A percentile compares a stretch with the other conserved stretches of the same genome.
Conservation (phyloP, 2,329 filamentous ascomycete species). For the Malbranchea cinnamomea region DNA sequence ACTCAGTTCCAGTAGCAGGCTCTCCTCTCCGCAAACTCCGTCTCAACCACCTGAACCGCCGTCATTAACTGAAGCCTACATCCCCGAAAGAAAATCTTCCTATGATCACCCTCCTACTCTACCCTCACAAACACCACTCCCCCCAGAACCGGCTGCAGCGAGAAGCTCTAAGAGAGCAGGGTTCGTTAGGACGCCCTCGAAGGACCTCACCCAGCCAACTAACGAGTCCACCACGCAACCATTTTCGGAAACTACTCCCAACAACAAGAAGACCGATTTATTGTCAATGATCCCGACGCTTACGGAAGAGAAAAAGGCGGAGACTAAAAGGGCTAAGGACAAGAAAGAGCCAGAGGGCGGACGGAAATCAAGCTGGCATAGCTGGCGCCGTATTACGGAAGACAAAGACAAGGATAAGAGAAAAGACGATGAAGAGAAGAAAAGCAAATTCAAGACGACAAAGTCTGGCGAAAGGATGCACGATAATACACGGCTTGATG, state of each 20-base stretch:
- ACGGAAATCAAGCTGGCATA: slow-evolving; percentile 60
- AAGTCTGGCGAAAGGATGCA: slow-evolving; percentile 42
- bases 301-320: slow-evolving; percentile 55
- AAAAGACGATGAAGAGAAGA: slow-evolving; percentile 45
- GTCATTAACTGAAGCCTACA: slow-evolving; percentile 17
- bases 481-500: slow-evolving; percentile 70
- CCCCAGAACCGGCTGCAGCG: slow-evolving; percentile 12
- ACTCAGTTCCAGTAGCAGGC: too few species aligned
- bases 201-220: slow-evolving; percentile 36
- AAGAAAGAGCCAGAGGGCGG: slow-evolving; percentile 59
- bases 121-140: slow-evolving; percentile 25
- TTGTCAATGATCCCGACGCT: slow-evolving; percentile 69
- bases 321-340: slow-evolving; percentile 48
- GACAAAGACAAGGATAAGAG: slow-evolving; percentile 50
- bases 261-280: slow-evolving; percentile 56
- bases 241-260: slow-evolving; percentile 58
- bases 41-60: neutral
- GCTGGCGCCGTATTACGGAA: slow-evolving; percentile 58
- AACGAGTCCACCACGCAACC: slow-evolving; percentile 50
- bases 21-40: too few species aligned
- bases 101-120: slow-evolving; percentile 33
- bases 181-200: slow-evolving; percentile 16
- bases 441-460: slow-evolving; percentile 47
- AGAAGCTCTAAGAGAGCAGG: slow-evolving; percentile 21
- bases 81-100: slow-evolving; percentile 39